Conservation (phyloP, 2,329 filamentous ascomycete genomes). For the Massarina eburnea region DNA sequence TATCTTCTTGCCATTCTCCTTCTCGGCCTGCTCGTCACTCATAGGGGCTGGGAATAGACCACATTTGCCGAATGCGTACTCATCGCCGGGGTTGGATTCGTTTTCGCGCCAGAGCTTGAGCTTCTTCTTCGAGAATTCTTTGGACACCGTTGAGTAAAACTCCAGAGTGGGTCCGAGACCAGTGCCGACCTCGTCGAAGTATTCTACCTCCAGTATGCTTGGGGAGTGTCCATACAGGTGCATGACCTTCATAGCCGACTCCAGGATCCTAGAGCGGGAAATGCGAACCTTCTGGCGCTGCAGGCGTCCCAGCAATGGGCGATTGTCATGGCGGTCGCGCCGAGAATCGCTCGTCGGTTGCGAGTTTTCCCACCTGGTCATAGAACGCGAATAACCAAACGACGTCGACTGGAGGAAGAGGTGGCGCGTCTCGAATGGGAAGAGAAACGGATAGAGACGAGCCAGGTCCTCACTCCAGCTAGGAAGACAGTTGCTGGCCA, state of each 20-base stretch:
- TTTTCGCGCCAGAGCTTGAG: constrained; percentile 95
- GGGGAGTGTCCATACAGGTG: constrained; percentile 96
- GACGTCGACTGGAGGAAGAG: constrained; percentile 97
- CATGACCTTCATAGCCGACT: constrained; percentile 98
- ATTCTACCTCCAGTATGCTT: constrained; percentile 94
- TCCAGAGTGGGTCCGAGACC: constrained; percentile 93
- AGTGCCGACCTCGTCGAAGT: constrained; percentile 97
- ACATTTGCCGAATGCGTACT: constrained; percentile 81
- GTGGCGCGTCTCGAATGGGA: constrained; percentile 96
- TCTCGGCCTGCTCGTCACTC: constrained; percentile 71
- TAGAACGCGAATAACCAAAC: constrained; percentile 95
- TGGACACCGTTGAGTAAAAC: constrained; percentile 96
- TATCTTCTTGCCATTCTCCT: constrained; percentile 82
- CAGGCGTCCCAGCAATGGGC: constrained; percentile 85
- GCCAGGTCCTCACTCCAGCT: constrained; percentile 96
- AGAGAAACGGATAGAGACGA: constrained; percentile 91
- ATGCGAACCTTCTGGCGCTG: constrained; percentile 99
- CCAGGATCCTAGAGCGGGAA: constrained; percentile 88
- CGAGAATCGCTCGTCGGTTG: constrained; percentile 80
- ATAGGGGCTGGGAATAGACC: constrained; percentile 93
- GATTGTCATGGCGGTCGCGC: constrained; percentile 81
- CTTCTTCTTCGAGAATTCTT: constrained; percentile 96
- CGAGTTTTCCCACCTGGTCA: constrained; percentile 95
- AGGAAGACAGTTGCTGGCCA: constrained; percentile 93
- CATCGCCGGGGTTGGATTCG: constrained; percentile 69